Evolutionary conservation across 306 rosid species (phyloP), one percentile per base, ranked within the genome.

Genomic region (Lathyrus aphaca): DNA sequence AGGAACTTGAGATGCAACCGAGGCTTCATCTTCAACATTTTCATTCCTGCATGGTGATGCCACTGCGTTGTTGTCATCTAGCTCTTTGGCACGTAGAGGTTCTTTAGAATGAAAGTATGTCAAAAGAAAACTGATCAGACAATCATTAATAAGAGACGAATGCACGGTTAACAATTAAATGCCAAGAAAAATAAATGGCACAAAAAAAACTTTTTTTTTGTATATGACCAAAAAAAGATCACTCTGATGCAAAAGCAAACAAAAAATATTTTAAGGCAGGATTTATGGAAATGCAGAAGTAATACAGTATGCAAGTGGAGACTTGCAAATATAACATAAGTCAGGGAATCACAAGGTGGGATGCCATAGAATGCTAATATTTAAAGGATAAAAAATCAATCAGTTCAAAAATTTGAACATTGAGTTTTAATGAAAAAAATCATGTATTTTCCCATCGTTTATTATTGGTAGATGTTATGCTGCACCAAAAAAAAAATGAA

Each of bases 31-130:
- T 70, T 64, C 78, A 66, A 59, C 73, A 49, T 75, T 73, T 74
- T 44, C 75, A 42, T 72, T 82, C 67, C 75, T 43, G 66, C 39
- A 46, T 19, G 68, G 72, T 23, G 85, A 72, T 56, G 57, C 77
- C 81, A 57, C 32, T 8, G 79, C 25, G 60, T 77, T 81, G 65
- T 71, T 73, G 16, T 74, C 82, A 72, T 54, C 71, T 54, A 73
- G 79, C 68, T 79, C 81, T 61, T 64, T 71, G 62, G 67, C 82
- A 69, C 45, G 51, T 13, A 73, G 57, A 66, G 73, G 72, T 76
- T 78, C 98, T 90, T 82, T 69, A 65, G 19, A 70, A 17, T 60
- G 55, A 58, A 46, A 75, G 69, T n/a, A 73, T 57, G 67, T 66
- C 62, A 81, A 76, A 75, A 84, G 18, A 64, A 75, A 75, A 40